Conservation (phyloP, 1,139 yeast genomes). For the Saccharomycopsis crataegensis region DNA sequence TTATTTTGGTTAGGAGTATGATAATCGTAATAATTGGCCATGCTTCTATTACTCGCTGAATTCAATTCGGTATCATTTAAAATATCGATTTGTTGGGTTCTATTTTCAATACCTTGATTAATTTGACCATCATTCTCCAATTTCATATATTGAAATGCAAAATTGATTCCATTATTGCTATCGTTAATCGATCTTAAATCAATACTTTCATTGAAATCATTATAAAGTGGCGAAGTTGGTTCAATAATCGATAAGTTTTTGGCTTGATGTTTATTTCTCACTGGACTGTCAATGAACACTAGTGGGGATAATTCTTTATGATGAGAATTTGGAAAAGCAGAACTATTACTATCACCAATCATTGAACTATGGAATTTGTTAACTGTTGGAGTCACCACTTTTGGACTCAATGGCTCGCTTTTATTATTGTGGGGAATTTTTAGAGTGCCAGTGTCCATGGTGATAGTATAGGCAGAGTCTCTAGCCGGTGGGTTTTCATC, state of each 20-base stretch:
- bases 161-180: background rate
- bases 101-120: background rate
- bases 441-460: background rate
- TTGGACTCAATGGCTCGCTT: background rate
- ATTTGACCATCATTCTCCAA: background rate
- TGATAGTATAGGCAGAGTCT: background rate
- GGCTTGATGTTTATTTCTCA: constrained; percentile 7
- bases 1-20: background rate
- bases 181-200: constrained; percentile 9
- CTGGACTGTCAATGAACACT: constrained; percentile 16
- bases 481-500: background rate
- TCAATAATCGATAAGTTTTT: background rate
- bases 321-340: background rate
- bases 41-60: background rate
- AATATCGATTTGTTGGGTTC: background rate
- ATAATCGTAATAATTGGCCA: background rate
- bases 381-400: background rate
- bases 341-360: background rate
- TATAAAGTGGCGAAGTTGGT: background rate
- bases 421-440: background rate
- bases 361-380: background rate
- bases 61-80: background rate
- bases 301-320: constrained; percentile 10
- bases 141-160: constrained; percentile 2
- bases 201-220: constrained; percentile 4